phyloP scores from a whole-genome alignment of 805 yeast genomes.

The Brettanomyces nanus region DNA sequence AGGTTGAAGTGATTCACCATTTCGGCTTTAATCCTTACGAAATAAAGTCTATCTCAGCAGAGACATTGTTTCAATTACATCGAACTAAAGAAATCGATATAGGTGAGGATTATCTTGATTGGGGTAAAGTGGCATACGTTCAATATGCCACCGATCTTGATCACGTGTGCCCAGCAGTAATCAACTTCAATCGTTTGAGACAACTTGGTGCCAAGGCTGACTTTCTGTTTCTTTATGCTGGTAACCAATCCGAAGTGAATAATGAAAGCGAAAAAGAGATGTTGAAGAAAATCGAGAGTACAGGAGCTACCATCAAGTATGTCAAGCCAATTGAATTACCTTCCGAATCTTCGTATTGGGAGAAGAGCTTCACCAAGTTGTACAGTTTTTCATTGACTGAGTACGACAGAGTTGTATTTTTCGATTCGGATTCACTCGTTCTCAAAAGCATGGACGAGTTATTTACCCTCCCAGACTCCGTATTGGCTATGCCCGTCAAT shows the following conservation, averaged over 20 bases:
- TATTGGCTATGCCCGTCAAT: conserved; percentile 38
- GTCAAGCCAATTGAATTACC: conserved; percentile 16
- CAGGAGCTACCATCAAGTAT: conserved; percentile 22
- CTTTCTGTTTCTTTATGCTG: conserved; percentile 36
- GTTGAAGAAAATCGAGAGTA: conserved; percentile 1
- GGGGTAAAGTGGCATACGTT: conserved; percentile 46
- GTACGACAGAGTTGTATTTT: conserved; percentile 44
- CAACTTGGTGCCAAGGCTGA: conserved; percentile 31
- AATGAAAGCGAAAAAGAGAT: background rate
- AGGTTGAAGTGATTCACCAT: background rate
- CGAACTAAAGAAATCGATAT: conserved; percentile 2
- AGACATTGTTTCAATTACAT: conserved; percentile 3
- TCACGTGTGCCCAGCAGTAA: conserved; percentile 44
- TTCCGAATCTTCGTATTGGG: conserved; percentile 32
- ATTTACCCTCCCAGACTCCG: conserved; percentile 40
- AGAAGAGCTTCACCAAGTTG: conserved; percentile 46
- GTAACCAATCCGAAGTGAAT: background rate
- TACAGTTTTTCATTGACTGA: conserved; percentile 40
- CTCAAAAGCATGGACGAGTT: conserved; percentile 38
- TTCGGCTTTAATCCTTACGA: conserved; percentile 7
- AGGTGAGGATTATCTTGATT: conserved; percentile 16
- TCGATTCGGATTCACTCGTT: conserved; percentile 50
- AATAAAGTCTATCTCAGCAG: conserved; percentile 6
- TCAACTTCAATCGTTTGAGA: conserved; percentile 36
- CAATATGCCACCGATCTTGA: conserved; percentile 49